Percentiles rank a stretch among this genome's conserved stretches.
These are phyloP conservation scores for Aspergillus sp. DNA, from an alignment of 2,329 filamentous ascomycete genomes.

Conservation along the genomic window DNA sequence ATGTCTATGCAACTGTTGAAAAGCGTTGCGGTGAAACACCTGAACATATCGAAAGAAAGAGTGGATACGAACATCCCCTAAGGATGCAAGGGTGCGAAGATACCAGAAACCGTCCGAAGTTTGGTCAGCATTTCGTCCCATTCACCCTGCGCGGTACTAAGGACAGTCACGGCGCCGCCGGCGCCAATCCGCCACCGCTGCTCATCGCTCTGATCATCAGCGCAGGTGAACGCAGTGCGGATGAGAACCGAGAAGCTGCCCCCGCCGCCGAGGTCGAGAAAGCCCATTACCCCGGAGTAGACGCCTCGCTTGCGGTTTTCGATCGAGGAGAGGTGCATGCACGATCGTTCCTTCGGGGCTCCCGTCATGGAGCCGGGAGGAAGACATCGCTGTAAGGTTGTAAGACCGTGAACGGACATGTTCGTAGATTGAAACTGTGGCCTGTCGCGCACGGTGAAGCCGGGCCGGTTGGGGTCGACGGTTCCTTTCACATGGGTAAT, in stretches of 20 bases:
- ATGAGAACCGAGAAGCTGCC: slow-evolving; percentile 94
- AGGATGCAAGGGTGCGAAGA: slow-evolving; percentile 36
- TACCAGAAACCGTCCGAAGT: slow-evolving; percentile 49
- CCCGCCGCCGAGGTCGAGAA: slow-evolving; percentile 79
- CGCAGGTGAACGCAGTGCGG: slow-evolving; percentile 65
- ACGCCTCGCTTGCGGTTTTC: slow-evolving; percentile 67
- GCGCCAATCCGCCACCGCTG: slow-evolving; percentile 77
- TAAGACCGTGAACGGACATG: slow-evolving; percentile 56
- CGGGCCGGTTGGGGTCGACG: slow-evolving; percentile 26
- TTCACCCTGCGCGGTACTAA: slow-evolving; percentile 78
- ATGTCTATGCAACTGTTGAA: slow-evolving; percentile 29
- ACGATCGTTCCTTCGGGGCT: slow-evolving; percentile 89
- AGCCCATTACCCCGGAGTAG: slow-evolving; percentile 87
- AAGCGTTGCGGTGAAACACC: slow-evolving; percentile 15
- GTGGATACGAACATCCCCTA: not conserved
- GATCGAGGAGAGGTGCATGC: slow-evolving; percentile 72
- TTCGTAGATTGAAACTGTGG: slow-evolving; percentile 31
- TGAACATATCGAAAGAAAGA: not conserved
- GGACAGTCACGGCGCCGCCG: slow-evolving; percentile 82
- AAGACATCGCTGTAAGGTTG: slow-evolving; percentile 73
- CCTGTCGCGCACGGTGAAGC: slow-evolving; percentile 31
- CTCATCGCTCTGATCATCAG: slow-evolving; percentile 24
- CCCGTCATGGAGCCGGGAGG: slow-evolving; percentile 97
- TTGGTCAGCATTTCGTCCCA: slow-evolving; percentile 89
- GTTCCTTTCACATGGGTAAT: slow-evolving; percentile 80